Conservation (phyloP, 345 rosid species). For the Clausena lansium region DNA sequence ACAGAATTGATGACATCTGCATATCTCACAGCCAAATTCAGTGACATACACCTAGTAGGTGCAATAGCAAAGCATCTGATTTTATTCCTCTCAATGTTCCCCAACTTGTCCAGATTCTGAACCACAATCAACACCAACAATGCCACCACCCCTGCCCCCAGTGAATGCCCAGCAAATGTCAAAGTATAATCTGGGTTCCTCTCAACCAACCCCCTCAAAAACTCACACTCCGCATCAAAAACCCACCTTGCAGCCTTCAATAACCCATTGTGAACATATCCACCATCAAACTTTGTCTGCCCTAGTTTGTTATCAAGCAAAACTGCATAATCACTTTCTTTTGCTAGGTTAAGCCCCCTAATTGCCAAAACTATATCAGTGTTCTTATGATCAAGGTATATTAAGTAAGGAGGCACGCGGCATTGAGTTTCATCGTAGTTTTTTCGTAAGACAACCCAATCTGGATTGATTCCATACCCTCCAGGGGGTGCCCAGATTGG, state of each 20-base stretch:
- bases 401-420: constrained; percentile 68
- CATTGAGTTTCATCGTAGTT: constrained; percentile 67
- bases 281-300: too few species aligned
- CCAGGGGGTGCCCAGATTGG: constrained; percentile 90
- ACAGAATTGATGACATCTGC: constrained; percentile 83
- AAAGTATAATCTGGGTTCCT: constrained; percentile 60
- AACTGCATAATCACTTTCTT: constrained; percentile 82
- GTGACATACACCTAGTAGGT: constrained; percentile 86
- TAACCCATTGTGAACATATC: too few species aligned
- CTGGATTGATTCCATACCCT: constrained; percentile 77
- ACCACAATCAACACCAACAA: constrained; percentile 57
- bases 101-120: constrained; percentile 30
- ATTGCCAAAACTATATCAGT: constrained; percentile 62
- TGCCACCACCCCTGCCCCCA: constrained; percentile 84
- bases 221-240: constrained; percentile 59
- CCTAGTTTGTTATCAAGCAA: too few species aligned
- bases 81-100: constrained; percentile 63
- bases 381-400: constrained; percentile 74
- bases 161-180: constrained; percentile 88
- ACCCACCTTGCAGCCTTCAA: constrained; percentile 19
- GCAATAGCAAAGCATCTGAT: constrained; percentile 88
- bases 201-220: constrained; percentile 57
- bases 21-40: constrained; percentile 88
- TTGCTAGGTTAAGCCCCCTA: constrained; percentile 84
- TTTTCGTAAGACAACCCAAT: constrained; percentile 57